Evolutionary conservation across 2,329 filamentous ascomycete genomes (phyloP).

Genomic region (Stylonectria norvegica): DNA sequence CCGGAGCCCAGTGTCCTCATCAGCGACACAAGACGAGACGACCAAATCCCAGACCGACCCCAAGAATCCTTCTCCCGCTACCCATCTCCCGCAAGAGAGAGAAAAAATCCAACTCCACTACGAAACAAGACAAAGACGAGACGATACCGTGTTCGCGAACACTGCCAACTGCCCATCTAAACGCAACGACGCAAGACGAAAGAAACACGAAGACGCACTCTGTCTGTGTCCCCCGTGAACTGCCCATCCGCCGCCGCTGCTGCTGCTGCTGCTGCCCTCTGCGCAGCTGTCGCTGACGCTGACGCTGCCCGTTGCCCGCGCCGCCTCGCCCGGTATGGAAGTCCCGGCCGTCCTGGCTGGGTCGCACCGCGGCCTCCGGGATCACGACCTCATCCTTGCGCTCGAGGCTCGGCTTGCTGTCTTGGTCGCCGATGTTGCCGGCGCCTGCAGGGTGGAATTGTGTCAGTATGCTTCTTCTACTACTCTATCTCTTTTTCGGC

Average conservation of each 20-base stretch:
- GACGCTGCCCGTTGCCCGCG: conserved; percentile 53
- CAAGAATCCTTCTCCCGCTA: conserved; percentile 6
- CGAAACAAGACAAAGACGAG: conserved; percentile 15
- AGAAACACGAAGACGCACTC: too few species aligned
- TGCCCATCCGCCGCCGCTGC: too few species aligned
- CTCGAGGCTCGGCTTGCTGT: conserved; percentile 32
- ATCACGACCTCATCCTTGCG: conserved; percentile 52
- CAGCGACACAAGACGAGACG: background rate
- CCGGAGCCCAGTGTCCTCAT: background rate
- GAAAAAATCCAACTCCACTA: conserved; percentile 26
- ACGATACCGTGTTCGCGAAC: too few species aligned
- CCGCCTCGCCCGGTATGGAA: conserved; percentile 60
- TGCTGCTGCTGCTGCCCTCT: too few species aligned
- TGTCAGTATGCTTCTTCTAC: too few species aligned
- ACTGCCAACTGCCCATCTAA: too few species aligned
- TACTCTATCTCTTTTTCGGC: too few species aligned
- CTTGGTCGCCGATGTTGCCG: conserved; percentile 55
- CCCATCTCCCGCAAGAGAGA: conserved; percentile 11
- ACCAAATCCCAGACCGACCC: background rate
- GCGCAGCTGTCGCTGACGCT: too few species aligned
- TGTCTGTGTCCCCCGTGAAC: too few species aligned
- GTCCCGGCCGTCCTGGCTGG: conserved; percentile 45
- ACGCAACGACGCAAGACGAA: too few species aligned
- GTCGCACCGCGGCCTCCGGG: conserved; percentile 50
- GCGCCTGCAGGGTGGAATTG: conserved; percentile 45